Evolutionary conservation across 495 filamentous ascomycete species (phyloP), one percentile per base, ranked within the genome.

Genomic region (Aspergillus steynii): DNA sequence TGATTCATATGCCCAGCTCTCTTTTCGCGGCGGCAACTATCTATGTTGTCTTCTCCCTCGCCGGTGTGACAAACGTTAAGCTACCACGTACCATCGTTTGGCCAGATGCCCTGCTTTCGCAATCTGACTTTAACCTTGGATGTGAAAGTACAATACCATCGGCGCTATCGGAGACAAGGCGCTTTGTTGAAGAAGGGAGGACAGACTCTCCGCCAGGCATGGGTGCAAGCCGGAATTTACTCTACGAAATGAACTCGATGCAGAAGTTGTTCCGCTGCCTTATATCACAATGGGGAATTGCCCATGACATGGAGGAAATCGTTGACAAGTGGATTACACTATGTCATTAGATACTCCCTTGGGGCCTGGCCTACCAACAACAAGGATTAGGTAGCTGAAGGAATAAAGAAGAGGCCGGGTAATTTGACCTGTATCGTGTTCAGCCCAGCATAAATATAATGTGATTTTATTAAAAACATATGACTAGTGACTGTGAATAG

Each of bases 221-320:
- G 29, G 73, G 68, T 0, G 66, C 65, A 1, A 65, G 64, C 10
- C 69, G 74, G 37, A 81, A 81, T 63, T 61, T 82, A 28, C 60
- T 81, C 12, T 82, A 82, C 65, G 79, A 82, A 58, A 66, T 82
- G 58, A 81, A 81, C 56, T 79, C 77, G 15, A 79, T 81, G 68
- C 79, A 80, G 62, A 82, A 81, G 61, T 66, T 82, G 4, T 81
- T 82, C 58, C 71, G 77, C 20, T 81, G 79, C 56, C 63, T 82
- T 4, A 73, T 68, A 20, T 75, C 74, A 3, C 79, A 82, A 58
- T 82, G 79, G 79, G 78, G 79, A 0, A 74, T 82, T 58, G 80
- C 80, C 25, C 72, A 74, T 66, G 77, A 82, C 56, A 82, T 82
- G 80, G 78, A 77, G 53, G 73, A 79, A 47, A 74, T 80, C 49